Conservation (phyloP, 768 basidiomycete species). For the Asterophora lycoperdoides region DNA sequence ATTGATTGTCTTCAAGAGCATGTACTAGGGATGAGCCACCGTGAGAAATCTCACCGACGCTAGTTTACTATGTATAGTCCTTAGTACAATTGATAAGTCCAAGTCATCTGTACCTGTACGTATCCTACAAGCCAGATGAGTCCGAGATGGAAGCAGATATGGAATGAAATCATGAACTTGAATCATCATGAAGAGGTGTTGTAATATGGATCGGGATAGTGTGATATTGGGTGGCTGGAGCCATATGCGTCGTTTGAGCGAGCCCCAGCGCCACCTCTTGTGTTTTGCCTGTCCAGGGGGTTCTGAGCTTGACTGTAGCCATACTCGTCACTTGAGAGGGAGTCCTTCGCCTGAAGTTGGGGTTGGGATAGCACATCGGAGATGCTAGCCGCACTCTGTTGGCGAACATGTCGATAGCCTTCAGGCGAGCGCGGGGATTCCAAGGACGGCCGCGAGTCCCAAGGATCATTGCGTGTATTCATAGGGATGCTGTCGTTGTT, state of each 20-base stretch:
- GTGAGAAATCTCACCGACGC: too few species aligned
- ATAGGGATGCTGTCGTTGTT: slow-evolving; percentile 66
- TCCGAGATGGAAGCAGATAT: not conserved
- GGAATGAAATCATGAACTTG: not conserved
- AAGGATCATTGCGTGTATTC: slow-evolving; percentile 61
- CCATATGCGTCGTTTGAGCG: slow-evolving; percentile 1
- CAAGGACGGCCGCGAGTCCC: slow-evolving; percentile 59
- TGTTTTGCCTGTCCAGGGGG: slow-evolving; percentile 16
- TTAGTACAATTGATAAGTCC: too few species aligned
- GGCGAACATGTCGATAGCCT: slow-evolving; percentile 45
- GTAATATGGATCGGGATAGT: slow-evolving; percentile 6
- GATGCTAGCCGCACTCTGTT: slow-evolving; percentile 50
- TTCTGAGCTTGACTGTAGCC: slow-evolving; percentile 24
- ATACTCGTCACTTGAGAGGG: slow-evolving; percentile 30
- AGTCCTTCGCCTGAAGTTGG: slow-evolving; percentile 42
- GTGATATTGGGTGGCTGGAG: slow-evolving; percentile 1
- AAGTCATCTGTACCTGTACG: not conserved
- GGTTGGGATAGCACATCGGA: slow-evolving; percentile 53
- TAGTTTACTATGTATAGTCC: too few species aligned
- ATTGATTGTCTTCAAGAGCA: too few species aligned
- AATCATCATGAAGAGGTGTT: not conserved
- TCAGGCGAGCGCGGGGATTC: slow-evolving; percentile 28
- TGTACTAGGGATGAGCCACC: too few species aligned
- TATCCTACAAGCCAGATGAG: slow-evolving; percentile 1
- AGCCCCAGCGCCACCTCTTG: slow-evolving; percentile 7